Evolutionary conservation across 2,329 filamentous ascomycete species (phyloP).

Genomic region (Helotiales sp.): DNA sequence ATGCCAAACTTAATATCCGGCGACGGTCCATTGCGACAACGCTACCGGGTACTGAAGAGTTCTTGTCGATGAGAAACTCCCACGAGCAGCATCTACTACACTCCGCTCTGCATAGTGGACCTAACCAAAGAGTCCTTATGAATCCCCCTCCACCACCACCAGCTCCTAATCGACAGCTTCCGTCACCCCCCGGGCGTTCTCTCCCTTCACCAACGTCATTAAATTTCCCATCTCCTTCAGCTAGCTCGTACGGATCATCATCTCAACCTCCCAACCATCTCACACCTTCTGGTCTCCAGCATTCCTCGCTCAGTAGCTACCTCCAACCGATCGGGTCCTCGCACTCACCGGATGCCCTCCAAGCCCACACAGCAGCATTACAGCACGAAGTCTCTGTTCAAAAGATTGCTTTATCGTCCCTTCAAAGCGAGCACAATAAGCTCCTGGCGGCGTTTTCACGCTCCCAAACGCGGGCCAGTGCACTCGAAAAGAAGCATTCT

Average conservation of each 20-base stretch:
- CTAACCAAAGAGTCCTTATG: constrained; percentile 36
- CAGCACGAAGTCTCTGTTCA: constrained; percentile 60
- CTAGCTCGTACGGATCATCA: constrained; percentile 34
- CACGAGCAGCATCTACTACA: constrained; percentile 30
- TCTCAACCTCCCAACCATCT: constrained; percentile 29
- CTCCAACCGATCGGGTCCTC: constrained; percentile 36
- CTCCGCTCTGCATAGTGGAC: constrained; percentile 18
- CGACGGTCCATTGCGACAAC: constrained; percentile 30
- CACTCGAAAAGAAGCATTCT: constrained; percentile 56
- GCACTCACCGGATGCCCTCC: constrained; percentile 38
- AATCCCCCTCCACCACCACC: constrained; percentile 41
- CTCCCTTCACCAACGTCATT: constrained; percentile 40
- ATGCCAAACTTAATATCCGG: constrained; percentile 32
- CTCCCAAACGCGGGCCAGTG: constrained; percentile 53
- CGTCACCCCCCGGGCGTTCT: constrained; percentile 41
- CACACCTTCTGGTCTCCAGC: constrained; percentile 26
- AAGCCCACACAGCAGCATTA: constrained; percentile 44
- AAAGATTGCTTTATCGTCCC: constrained; percentile 55
- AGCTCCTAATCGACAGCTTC: constrained; percentile 39
- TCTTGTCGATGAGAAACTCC: constrained; percentile 33
- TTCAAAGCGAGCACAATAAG: constrained; percentile 59
- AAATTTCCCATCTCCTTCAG: constrained; percentile 39
- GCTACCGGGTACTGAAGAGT: constrained; percentile 30
- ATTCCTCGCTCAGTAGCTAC: constrained; percentile 26
- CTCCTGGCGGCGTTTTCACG: constrained; percentile 57